Evolutionary conservation across 179 eudicot species (phyloP), one percentile per base, ranked within the genome.

Genomic region (Silene coronaria): DNA sequence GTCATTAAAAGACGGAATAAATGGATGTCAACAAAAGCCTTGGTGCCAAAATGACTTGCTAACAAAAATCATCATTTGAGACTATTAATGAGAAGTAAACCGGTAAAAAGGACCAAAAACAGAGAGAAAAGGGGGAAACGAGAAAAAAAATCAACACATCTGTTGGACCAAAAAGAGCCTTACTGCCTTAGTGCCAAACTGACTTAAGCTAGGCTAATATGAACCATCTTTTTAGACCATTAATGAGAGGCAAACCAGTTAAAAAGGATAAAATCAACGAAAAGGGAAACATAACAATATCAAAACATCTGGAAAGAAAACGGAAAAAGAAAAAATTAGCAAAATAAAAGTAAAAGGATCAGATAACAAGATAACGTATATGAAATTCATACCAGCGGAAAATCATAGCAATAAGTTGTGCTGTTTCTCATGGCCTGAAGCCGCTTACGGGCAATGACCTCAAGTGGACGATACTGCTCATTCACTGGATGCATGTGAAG

Each of bases 391-490:
- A 95, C 99, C 98, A 93, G 83, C 27, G 98, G 96, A 82, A 93
- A 96, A 83, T 96, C 99, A 75, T 96, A 93, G 88, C 99, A 96
- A 81, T 96, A 96, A 73, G 99, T 93, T 12, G 99, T 96, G 90
- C 80, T 93, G 90, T 88, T 91, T 86, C 84, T 93, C 85, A 93
- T 84, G 82, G 99, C 97, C 77, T 88, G 78, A 78, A 96, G 90
- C 62, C 99, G 90, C 77, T 89, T 96, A 74, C 87, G 88, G 75
- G 91, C 89, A 80, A 96, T 88, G 77, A 82, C 82, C 74, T 82
- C 90, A 74, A 96, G 72, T 60, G 98, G 89, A 75, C 85, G 89
- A 84, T 91, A 91, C 22, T 66, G 93, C 63, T 85, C 86, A 79
- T 82, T 91, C 79, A 96, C 90, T 30, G 94, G 91, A 65, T 82